Evolutionary conservation across 2,329 filamentous ascomycete genomes (phyloP).

Genomic region (Aspergillus phoenicis): DNA sequence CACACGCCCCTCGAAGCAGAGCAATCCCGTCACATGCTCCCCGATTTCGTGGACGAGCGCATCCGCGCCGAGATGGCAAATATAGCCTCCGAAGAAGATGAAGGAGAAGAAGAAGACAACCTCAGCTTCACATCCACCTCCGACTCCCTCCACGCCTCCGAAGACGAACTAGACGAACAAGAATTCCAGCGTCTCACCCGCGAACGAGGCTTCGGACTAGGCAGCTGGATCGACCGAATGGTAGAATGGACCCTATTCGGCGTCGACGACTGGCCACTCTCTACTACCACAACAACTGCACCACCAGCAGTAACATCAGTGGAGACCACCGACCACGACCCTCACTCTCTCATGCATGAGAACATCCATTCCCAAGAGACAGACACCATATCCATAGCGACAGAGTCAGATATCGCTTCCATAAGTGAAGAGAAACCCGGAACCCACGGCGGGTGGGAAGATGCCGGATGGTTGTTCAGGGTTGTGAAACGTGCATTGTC

Average conservation of each 20-base stretch:
- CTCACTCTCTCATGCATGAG: neutral
- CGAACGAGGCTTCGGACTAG: slow-evolving; percentile 58
- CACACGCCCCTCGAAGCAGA: slow-evolving; percentile 4
- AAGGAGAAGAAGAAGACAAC: slow-evolving; percentile 17
- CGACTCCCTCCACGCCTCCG: slow-evolving; percentile 14
- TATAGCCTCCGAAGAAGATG: slow-evolving; percentile 22
- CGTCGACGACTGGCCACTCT: slow-evolving; percentile 49
- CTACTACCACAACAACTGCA: neutral
- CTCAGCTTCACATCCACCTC: neutral
- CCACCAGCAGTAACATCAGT: no score
- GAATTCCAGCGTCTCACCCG: slow-evolving; percentile 56
- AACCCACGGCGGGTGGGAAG: slow-evolving; percentile 56
- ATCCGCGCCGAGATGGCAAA: slow-evolving; percentile 44
- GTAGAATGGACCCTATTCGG: slow-evolving; percentile 61
- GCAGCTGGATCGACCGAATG: slow-evolving; percentile 59
- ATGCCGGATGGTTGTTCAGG: slow-evolving; percentile 61
- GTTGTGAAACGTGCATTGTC: slow-evolving; percentile 48
- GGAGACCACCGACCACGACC: neutral
- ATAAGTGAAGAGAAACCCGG: slow-evolving; percentile 38
- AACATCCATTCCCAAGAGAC: neutral
- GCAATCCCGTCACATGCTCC: slow-evolving; percentile 29
- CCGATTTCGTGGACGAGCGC: slow-evolving; percentile 55
- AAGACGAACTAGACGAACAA: slow-evolving; percentile 51
- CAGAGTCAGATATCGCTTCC: slow-evolving; percentile 31
- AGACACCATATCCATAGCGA: slow-evolving; percentile 16